These are phyloP conservation scores for Arctium lappa DNA, from an alignment of 129 eudicot genomes.

Conservation along the genomic window DNA sequence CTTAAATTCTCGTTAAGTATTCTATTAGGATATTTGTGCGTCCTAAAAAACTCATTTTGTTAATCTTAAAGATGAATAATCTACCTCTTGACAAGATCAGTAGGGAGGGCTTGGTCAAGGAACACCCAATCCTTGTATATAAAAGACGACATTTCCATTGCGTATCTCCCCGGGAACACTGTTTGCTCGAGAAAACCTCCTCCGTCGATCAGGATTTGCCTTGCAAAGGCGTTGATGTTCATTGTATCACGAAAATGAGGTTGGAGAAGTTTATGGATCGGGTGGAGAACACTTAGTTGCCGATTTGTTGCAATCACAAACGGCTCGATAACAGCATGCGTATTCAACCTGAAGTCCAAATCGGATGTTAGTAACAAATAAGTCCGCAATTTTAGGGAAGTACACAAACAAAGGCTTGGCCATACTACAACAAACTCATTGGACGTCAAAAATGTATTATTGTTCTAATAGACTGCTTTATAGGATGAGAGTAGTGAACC, in stretches of 20 bases:
- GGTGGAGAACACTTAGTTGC: constrained; percentile 65
- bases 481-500: too few species aligned
- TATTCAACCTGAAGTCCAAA: constrained; percentile 46
- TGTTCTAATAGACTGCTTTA: neutral
- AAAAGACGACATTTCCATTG: constrained; percentile 48
- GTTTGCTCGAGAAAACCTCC: constrained; percentile 50
- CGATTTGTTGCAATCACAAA: constrained; percentile 57
- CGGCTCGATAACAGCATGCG: constrained; percentile 62
- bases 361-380: neutral
- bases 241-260: constrained; percentile 64
- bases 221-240: constrained; percentile 45
- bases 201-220: constrained; percentile 44
- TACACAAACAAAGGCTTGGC: neutral
- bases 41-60: neutral
- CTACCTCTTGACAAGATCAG: constrained; percentile 65
- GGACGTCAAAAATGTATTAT: neutral
- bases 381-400: neutral
- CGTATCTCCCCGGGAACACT: constrained; percentile 44
- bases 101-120: constrained; percentile 57
- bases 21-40: neutral
- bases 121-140: constrained; percentile 49
- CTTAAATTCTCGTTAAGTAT: neutral
- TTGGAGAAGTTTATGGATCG: constrained; percentile 52
- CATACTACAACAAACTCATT: neutral
- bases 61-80: neutral